These are phyloP conservation scores for Cytospora leucostoma DNA, from an alignment of 2,329 filamentous ascomycete genomes.

Conservation along the genomic window DNA sequence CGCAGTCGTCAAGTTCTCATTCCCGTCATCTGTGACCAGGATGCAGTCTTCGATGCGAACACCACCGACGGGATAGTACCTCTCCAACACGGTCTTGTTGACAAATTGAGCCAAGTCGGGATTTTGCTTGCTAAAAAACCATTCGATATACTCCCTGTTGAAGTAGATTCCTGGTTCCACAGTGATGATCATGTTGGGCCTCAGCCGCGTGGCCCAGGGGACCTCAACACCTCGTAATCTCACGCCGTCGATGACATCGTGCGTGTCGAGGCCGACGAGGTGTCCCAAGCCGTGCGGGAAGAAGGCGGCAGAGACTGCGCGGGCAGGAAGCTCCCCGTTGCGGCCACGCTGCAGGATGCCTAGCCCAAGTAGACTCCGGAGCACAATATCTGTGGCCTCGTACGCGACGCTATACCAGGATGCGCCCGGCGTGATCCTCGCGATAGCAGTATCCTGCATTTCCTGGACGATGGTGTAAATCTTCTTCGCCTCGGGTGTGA, in stretches of 20 bases:
- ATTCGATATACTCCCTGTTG: slow-evolving; percentile 66
- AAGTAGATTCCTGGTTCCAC: slow-evolving; percentile 71
- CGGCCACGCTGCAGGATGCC: slow-evolving; percentile 68
- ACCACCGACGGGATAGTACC: slow-evolving; percentile 79
- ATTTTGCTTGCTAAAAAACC: slow-evolving; percentile 60
- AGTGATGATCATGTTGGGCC: slow-evolving; percentile 70
- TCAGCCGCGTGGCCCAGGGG: slow-evolving; percentile 41
- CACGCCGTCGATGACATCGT: slow-evolving; percentile 31
- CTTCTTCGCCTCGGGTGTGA: slow-evolving; percentile 66
- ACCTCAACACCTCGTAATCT: slow-evolving; percentile 16
- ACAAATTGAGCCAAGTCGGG: slow-evolving; percentile 63
- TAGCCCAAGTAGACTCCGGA: slow-evolving; percentile 68
- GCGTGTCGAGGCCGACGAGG: slow-evolving; percentile 53
- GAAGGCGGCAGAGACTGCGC: slow-evolving; percentile 57
- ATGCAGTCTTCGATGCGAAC: slow-evolving; percentile 93
- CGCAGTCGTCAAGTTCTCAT: slow-evolving; percentile 80
- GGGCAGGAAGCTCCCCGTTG: slow-evolving; percentile 53
- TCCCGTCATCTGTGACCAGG: slow-evolving; percentile 73
- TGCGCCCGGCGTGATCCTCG: slow-evolving; percentile 66
- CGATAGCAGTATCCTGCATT: slow-evolving; percentile 80
- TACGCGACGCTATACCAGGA: slow-evolving; percentile 73
- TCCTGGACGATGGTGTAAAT: slow-evolving; percentile 77
- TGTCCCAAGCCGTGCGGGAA: slow-evolving; percentile 79
- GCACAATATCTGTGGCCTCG: slow-evolving; percentile 71
- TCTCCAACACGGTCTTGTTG: slow-evolving; percentile 63